phyloP scores from a whole-genome alignment of 805 yeast genomes.

The Candida anglica region DNA sequence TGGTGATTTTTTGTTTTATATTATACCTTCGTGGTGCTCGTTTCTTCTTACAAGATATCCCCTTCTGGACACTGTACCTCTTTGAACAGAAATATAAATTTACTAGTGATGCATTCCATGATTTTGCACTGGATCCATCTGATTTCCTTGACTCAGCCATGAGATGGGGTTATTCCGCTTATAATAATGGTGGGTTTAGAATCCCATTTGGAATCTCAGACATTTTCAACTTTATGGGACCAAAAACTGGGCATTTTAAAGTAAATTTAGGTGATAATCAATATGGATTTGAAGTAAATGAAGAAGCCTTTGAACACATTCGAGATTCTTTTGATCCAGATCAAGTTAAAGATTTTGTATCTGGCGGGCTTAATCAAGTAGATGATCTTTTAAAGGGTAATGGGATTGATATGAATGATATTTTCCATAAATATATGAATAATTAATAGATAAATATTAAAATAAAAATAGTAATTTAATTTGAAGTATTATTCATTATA shows the following conservation, averaged over 20 bases:
- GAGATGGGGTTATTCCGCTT: constrained; percentile 1
- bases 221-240: neutral
- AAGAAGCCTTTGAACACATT: constrained; percentile 6
- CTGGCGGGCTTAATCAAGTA: neutral
- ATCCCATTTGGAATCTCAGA: no score
- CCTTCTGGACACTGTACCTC: no score
- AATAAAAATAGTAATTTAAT: neutral
- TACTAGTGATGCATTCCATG: neutral
- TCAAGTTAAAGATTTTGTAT: neutral
- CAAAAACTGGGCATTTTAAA: neutral
- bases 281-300: constrained; percentile 5
- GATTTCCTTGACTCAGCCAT: neutral
- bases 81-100: no score
- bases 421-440: neutral
- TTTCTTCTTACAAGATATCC: constrained; percentile 1
- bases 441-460: neutral
- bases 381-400: neutral
- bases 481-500: neutral
- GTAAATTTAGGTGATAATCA: constrained; percentile 9
- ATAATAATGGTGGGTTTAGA: neutral
- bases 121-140: no score
- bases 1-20: neutral
- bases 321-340: neutral
- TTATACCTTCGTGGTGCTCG: constrained; percentile 1
- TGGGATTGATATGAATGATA: constrained; percentile 1